Percentiles rank a stretch among this genome's conserved stretches.
These are phyloP conservation scores for Potentilla sterilis DNA, from an alignment of 306 rosid species.

Conservation along the genomic window DNA sequence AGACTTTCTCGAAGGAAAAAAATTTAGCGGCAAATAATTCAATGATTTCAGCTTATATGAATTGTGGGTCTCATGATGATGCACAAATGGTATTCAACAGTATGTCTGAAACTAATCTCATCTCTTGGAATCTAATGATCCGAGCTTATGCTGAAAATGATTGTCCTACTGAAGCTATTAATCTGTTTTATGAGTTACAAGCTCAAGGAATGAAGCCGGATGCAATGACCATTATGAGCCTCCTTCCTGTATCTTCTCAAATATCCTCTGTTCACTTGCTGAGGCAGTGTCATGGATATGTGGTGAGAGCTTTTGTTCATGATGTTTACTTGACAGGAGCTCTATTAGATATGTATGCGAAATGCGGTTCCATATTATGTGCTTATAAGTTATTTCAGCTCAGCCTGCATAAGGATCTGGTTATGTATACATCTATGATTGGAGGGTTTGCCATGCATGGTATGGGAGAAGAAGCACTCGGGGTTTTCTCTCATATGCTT, in stretches of 20 bases:
- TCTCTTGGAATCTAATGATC: constrained; percentile 89
- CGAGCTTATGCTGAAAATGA: constrained; percentile 73
- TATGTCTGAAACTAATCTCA: constrained; percentile 73
- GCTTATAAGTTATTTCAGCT: constrained; percentile 59
- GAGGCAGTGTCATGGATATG: constrained; percentile 78
- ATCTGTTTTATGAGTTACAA: constrained; percentile 52
- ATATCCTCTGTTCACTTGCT: constrained; percentile 62
- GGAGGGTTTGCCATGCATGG: constrained; percentile 87
- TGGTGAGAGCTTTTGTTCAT: constrained; percentile 53
- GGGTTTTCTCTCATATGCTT: constrained; percentile 60
- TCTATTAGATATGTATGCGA: constrained; percentile 77
- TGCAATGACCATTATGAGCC: constrained; percentile 71
- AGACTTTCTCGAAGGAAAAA: constrained; percentile 48
- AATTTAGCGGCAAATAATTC: constrained; percentile 69
- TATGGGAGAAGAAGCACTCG: constrained; percentile 69
- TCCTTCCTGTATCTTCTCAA: constrained; percentile 68
- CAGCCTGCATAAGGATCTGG: constrained; percentile 66
- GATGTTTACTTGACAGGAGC: constrained; percentile 64
- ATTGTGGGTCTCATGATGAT: constrained; percentile 51
- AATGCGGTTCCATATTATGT: constrained; percentile 60
- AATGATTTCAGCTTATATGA: constrained; percentile 65
- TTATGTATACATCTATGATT: constrained; percentile 82
- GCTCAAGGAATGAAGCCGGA: constrained; percentile 76
- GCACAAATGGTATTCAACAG: constrained; percentile 50
- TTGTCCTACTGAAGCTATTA: constrained; percentile 56